These are phyloP conservation scores for Colletotrichum phormii DNA, from an alignment of 2,329 filamentous ascomycete genomes.

Conservation along the genomic window DNA sequence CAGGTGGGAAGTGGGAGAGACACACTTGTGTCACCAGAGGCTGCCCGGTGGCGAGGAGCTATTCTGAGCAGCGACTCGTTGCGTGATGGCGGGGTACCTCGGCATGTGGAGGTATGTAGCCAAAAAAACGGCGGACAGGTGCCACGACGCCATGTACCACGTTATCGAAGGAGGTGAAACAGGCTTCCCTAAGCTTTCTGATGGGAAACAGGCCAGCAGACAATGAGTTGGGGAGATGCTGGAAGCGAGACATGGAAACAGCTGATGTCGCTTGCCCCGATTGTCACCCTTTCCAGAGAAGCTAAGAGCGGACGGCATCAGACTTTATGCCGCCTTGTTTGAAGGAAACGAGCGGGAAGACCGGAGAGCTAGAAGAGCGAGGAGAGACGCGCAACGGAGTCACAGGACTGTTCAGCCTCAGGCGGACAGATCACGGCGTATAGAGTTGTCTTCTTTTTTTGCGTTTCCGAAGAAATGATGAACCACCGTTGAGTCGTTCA, in stretches of 20 bases:
- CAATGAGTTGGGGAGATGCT: constrained; percentile 24
- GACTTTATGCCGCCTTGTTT: constrained; percentile 32
- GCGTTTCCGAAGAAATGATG: constrained; percentile 24
- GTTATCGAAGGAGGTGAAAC: constrained; percentile 24
- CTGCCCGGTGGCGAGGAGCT: constrained; percentile 25
- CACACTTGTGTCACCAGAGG: constrained; percentile 7
- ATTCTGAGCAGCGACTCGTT: constrained; percentile 11
- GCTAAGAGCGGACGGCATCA: constrained; percentile 1
- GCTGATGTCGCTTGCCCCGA: constrained; percentile 23
- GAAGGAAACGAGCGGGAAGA: constrained; percentile 22
- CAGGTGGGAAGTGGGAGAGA: constrained; percentile 23
- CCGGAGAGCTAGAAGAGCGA: constrained; percentile 3
- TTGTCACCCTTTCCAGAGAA: neutral
- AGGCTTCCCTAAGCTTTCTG: constrained; percentile 21
- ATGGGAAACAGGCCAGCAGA: constrained; percentile 23
- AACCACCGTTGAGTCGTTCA: neutral
- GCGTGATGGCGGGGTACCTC: constrained; percentile 19
- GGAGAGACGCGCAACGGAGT: neutral
- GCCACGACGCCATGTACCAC: constrained; percentile 12
- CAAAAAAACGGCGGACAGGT: neutral
- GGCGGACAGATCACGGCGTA: constrained; percentile 22
- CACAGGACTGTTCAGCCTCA: neutral
- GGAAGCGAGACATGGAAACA: constrained; percentile 14
- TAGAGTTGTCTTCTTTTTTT: neutral
- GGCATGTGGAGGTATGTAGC: constrained; percentile 14